These are phyloP conservation scores for Beta macrorhiza DNA, from an alignment of 179 eudicot genomes.

Conservation along the genomic window DNA sequence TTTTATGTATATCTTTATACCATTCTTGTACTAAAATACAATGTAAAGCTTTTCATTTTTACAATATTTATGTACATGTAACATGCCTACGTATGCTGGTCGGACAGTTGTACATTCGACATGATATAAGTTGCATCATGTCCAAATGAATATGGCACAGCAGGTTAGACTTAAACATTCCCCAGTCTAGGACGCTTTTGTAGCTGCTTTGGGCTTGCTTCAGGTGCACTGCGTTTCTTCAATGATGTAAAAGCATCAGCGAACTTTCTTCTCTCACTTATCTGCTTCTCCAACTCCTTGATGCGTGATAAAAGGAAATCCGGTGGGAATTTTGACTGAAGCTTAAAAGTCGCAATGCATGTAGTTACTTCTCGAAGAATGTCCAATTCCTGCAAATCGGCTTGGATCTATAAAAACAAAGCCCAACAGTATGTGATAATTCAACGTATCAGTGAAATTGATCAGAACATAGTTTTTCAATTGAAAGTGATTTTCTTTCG, in stretches of 20 bases:
- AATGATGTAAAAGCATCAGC: neutral
- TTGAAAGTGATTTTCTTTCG: too few relatives aligned
- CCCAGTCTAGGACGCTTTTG: neutral
- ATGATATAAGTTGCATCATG: neutral
- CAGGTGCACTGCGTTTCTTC: neutral
- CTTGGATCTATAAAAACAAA: neutral
- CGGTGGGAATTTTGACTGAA: constrained; percentile 16
- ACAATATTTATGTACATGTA: too few relatives aligned
- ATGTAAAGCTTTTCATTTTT: too few relatives aligned
- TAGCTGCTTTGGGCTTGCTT: neutral
- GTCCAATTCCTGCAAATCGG: neutral
- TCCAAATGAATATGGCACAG: neutral
- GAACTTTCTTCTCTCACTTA: too few relatives aligned
- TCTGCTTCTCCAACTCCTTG: constrained; percentile 10
- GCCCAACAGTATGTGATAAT: too few relatives aligned
- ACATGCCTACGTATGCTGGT: too few relatives aligned
- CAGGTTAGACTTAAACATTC: neutral
- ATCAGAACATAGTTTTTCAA: too few relatives aligned
- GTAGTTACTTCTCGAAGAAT: constrained; percentile 17
- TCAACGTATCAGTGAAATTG: too few relatives aligned
- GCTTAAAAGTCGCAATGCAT: constrained; percentile 29
- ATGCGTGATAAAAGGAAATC: constrained; percentile 10
- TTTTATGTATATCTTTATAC: too few relatives aligned
- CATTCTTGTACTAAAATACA: too few relatives aligned
- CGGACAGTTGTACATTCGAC: neutral